Base-by-base conservation (phyloP, 2,329 filamentous ascomycete genomes). In the Raffaelea arxii region DNA sequence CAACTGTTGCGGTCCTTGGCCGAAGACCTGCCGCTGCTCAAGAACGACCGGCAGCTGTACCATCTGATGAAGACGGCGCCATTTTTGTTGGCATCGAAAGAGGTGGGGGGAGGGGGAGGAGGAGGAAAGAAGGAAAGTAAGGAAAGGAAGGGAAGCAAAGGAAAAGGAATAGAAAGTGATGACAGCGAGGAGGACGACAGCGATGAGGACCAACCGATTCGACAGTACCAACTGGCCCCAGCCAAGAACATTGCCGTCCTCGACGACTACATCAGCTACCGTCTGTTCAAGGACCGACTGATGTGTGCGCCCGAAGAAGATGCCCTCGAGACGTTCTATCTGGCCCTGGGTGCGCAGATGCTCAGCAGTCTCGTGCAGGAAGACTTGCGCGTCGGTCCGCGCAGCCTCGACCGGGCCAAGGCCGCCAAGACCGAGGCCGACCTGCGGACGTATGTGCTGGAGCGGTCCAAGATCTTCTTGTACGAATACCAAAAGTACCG, bases 231-330 rank as follows among this genome's bases (percentile, higher is more conserved):
- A 52, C 75, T 98, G 32, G 82, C 83, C 1, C 69, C 77, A 27
- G 82, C 90, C 2, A 71, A 68, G 43, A 72, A 85, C 45, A 84
- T 92, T 55, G 82, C 92, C 37, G 76, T 94, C 46, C 70, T 90
- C 11, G 88, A 95, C 59, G 91, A 97, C 57, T 90, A 92, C 56
- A 85, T 87, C 56, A 89, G 85, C 57, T 95, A 91, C 61, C 82
- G 84, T 27, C 71, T 92, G 2, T 98, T 98, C 71, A 91, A 90
- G 59, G 79, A 88, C 44, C 78, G 80, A 51, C 72, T 98, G 25
- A 74, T 94, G 24, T 89, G 85, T 50, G 89, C 90, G 0, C 94
- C 92, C 0, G 86, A 95, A 61, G 92, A 98, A 58, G 92, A 97
- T 52, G 61, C 67, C 0, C 70, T 98, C 2, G 92, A 98, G 60